A percentile compares a stretch with the other conserved stretches of the same genome.
These are phyloP conservation scores for Samsoniella hepiali DNA, from an alignment of 2,329 filamentous ascomycete species.

Conservation along the genomic window DNA sequence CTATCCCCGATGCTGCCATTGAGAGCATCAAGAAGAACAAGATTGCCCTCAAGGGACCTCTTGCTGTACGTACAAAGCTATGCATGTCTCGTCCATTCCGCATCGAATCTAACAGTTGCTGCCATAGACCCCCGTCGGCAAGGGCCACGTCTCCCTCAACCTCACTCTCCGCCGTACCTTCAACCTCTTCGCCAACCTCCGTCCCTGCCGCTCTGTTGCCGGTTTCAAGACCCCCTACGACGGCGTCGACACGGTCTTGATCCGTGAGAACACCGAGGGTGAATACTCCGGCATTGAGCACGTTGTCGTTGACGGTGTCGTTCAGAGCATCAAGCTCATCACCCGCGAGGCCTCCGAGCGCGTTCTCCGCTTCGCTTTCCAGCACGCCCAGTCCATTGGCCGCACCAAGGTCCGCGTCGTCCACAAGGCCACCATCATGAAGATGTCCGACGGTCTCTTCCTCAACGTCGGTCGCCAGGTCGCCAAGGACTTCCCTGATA, in stretches of 20 bases:
- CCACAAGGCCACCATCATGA: slow-evolving; percentile 99
- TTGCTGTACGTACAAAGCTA: slow-evolving; percentile 64
- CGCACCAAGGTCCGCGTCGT: slow-evolving; percentile 96
- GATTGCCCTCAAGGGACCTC: slow-evolving; percentile 95
- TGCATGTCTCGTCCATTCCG: not conserved
- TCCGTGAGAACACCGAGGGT: slow-evolving; percentile 99
- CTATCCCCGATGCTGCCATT: slow-evolving; percentile 90
- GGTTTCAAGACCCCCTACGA: slow-evolving; percentile 99
- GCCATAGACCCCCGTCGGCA: slow-evolving; percentile 82
- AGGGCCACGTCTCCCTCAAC: slow-evolving; percentile 98
- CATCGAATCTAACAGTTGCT: slow-evolving; percentile 20
- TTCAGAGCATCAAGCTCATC: slow-evolving; percentile 99
- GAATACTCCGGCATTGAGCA: slow-evolving; percentile 99
- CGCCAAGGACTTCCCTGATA: slow-evolving; percentile 89
- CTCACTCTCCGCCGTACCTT: slow-evolving; percentile 97
- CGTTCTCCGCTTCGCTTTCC: slow-evolving; percentile 95
- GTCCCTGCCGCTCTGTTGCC: slow-evolving; percentile 93
- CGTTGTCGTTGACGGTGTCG: slow-evolving; percentile 93
- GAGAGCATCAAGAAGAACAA: slow-evolving; percentile 92
- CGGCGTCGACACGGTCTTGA: slow-evolving; percentile 92
- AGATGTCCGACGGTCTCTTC: slow-evolving; percentile 99
- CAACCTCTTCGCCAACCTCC: slow-evolving; percentile 99
- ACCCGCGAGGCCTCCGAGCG: slow-evolving; percentile 92
- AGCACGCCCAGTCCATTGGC: slow-evolving; percentile 90
- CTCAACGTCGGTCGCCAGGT: slow-evolving; percentile 80